Base-by-base conservation (phyloP, 352 stramenopile genomes). In the Pythium rishiriense region DNA sequence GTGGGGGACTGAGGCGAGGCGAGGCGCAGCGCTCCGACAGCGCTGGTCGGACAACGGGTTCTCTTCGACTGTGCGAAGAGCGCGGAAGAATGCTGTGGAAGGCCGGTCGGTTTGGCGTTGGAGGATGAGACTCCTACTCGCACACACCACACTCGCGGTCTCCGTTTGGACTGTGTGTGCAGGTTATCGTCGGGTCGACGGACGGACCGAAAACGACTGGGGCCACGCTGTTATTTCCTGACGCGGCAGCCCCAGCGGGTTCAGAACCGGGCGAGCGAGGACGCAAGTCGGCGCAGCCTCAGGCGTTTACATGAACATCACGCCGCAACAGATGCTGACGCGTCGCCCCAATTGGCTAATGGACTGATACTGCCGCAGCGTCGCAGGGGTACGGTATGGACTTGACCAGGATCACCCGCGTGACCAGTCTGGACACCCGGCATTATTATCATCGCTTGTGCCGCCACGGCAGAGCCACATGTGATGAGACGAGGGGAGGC, bases 261-360 rank as follows among this genome's bases (percentile, higher is more conserved):
- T 43, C 37, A 43, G 37, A 43, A 5, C 37, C 37, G n/a, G 14
- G n/a, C 37, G 37, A 17, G 14, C 37, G 37, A 43, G n/a, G 37
- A 43, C 37, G 37, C n/a, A n/a, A n/a, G n/a, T n/a, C 37, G 37
- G 11, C 37, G 37, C 37, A n/a, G 37, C n/a, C n/a, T n/a, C n/a
- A n/a, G n/a, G n/a, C 48, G 48, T 54, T 54, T 54, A 54, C 48
- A 54, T 54, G 15, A 25, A 54, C 46, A 52, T 33, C 46, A 17
- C 21, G 46, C 14, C 37, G 22, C 25, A 54, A 54, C 28, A 54
- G 24, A 54, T 54, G 48, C 48, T 54, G 26, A 31, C 48, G 22
- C 48, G 14, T 22, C 28, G 8, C 24, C n/a, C 28, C 37, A 43
- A 43, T 43, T 43, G 37, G 37, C 37, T 43, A 43, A n/a, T 43